Percentiles rank a stretch among this genome's conserved stretches.
These are phyloP conservation scores for Geosmithia putterillii DNA, from an alignment of 2,329 filamentous ascomycete species.

Conservation along the genomic window DNA sequence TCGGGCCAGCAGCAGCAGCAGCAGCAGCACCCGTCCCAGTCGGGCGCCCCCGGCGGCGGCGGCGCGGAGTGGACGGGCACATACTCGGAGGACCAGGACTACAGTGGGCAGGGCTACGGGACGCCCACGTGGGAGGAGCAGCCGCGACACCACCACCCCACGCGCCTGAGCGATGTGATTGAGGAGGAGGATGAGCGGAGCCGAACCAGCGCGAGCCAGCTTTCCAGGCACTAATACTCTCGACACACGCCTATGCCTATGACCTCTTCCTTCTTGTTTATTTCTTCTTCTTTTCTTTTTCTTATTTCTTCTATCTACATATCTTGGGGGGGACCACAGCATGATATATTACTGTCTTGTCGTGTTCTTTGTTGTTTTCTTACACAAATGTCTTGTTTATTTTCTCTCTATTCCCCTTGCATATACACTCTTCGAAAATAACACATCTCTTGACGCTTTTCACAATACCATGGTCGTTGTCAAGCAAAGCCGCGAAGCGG, in stretches of 20 bases:
- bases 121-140: slow-evolving; percentile 64
- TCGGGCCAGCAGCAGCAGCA: background rate
- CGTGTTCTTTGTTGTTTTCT: too few relatives aligned
- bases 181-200: slow-evolving; percentile 77
- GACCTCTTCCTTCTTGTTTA: background rate
- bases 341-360: background rate
- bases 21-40: slow-evolving; percentile 11
- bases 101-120: slow-evolving; percentile 53
- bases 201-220: slow-evolving; percentile 57
- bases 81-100: slow-evolving; percentile 30
- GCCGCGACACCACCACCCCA: slow-evolving; percentile 75
- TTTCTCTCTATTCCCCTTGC: too few relatives aligned
- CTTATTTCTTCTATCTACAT: background rate
- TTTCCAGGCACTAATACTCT: slow-evolving; percentile 18
- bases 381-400: too few relatives aligned
- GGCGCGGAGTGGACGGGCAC: slow-evolving; percentile 5
- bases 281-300: background rate
- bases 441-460: too few relatives aligned
- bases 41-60: background rate
- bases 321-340: background rate
- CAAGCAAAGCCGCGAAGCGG: too few relatives aligned
- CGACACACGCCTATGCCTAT: background rate
- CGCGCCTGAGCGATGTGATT: slow-evolving; percentile 75
- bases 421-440: too few relatives aligned
- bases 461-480: too few relatives aligned